Conservation (phyloP, 2,329 filamentous ascomycete genomes). For the Fusarium fujikuroi region DNA sequence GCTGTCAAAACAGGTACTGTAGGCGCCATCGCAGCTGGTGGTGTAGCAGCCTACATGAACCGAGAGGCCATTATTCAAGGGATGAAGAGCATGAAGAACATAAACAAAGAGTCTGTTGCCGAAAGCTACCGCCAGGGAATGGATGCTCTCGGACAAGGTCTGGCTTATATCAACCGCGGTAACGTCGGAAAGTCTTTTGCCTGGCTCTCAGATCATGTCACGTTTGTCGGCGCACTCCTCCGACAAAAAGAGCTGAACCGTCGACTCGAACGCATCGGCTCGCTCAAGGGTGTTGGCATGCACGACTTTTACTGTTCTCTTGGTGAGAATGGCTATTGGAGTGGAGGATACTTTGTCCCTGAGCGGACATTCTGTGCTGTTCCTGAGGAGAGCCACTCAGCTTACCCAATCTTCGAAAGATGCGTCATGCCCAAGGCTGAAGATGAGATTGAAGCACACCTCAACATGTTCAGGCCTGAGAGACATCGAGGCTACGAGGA, state of each 20-base stretch:
- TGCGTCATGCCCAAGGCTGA: conserved; percentile 70
- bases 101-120: conserved; percentile 60
- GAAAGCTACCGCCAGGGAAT: conserved; percentile 61
- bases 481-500: conserved; percentile 72
- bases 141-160: conserved; percentile 62
- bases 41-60: conserved; percentile 83
- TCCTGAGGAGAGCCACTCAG: conserved; percentile 61
- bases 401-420: conserved; percentile 59
- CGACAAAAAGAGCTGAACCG: conserved; percentile 77
- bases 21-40: conserved; percentile 82
- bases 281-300: conserved; percentile 73
- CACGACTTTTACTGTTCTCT: conserved; percentile 81
- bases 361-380: conserved; percentile 85
- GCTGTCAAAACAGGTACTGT: conserved; percentile 85
- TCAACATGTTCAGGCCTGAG: conserved; percentile 70
- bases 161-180: conserved; percentile 67
- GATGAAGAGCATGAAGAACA: conserved; percentile 57
- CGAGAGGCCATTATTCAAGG: conserved; percentile 71
- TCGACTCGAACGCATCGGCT: conserved; percentile 71
- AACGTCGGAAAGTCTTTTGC: conserved; percentile 75
- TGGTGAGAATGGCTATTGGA: conserved; percentile 75
- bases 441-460: conserved; percentile 80
- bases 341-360: conserved; percentile 67
- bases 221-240: conserved; percentile 84
- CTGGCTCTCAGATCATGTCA: conserved; percentile 85